A percentile compares a stretch with the other conserved stretches of the same genome.
Evolutionary conservation across 2,329 filamentous ascomycete species (phyloP).

Genomic region (Graphium sp.): DNA sequence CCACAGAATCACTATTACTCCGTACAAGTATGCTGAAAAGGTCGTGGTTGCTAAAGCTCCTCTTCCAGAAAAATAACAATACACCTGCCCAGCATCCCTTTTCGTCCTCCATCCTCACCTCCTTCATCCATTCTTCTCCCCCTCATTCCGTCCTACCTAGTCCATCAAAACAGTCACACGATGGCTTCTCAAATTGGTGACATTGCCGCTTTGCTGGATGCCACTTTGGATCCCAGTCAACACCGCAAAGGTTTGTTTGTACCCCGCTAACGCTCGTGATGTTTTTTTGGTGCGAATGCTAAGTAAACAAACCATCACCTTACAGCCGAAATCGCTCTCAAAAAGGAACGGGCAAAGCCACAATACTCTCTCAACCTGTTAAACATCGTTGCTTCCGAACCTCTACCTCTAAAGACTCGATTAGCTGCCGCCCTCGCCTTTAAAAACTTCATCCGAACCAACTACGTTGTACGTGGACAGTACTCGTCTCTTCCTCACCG

Average conservation of each 20-base stretch:
- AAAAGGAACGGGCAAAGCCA: conserved; percentile 63
- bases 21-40: no score
- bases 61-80: conserved; percentile 2
- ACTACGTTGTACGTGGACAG: conserved; percentile 55
- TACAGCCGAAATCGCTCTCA: conserved; percentile 66
- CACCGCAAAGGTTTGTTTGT: conserved; percentile 64
- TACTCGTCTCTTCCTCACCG: no score
- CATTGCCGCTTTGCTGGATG: conserved; percentile 72
- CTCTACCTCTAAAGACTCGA: conserved; percentile 59
- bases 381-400: conserved; percentile 69
- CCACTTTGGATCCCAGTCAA: conserved; percentile 73
- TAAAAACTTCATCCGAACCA: conserved; percentile 94
- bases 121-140: conserved; percentile 7
- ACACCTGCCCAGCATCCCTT: conserved; percentile 6
- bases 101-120: conserved; percentile 7
- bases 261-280: no score
- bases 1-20: no score
- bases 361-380: conserved; percentile 80
- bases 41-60: no score
- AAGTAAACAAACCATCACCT: conserved; percentile 12
- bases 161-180: conserved; percentile 13
- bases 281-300: no score
- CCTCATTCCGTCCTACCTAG: conserved; percentile 3
- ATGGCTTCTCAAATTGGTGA: conserved; percentile 40
- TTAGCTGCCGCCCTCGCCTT: conserved; percentile 85